Percentiles rank a stretch among this genome's conserved stretches.
Conservation (phyloP, 1,139 yeast species). For the Blastobotrys niveus region DNA sequence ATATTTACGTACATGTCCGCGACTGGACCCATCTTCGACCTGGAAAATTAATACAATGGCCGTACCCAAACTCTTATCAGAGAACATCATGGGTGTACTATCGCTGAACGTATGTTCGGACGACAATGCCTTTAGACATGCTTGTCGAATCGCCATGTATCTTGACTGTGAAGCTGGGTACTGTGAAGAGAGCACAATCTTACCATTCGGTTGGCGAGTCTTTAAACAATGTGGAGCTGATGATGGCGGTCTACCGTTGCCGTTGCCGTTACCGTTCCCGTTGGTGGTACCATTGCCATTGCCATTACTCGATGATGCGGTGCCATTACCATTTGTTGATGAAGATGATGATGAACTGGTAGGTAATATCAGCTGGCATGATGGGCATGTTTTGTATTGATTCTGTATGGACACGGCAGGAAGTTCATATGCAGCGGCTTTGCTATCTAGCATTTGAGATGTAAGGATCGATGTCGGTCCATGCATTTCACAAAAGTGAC, state of each 20-base stretch:
- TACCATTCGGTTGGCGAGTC: constrained; percentile 13
- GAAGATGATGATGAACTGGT: neutral
- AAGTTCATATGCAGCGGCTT: constrained; percentile 24
- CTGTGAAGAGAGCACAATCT: constrained; percentile 45
- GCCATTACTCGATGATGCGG: too few species aligned
- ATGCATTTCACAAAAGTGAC: constrained; percentile 82
- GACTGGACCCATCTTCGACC: constrained; percentile 60
- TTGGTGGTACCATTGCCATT: too few species aligned
- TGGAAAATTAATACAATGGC: constrained; percentile 64
- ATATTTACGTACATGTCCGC: constrained; percentile 75
- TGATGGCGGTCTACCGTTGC: constrained; percentile 3
- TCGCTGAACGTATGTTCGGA: constrained; percentile 68
- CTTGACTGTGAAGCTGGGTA: constrained; percentile 55
- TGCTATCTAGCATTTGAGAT: constrained; percentile 47
- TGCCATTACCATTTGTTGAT: neutral
- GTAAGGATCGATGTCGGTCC: constrained; percentile 77
- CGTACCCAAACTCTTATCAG: constrained; percentile 63
- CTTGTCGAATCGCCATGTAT: constrained; percentile 51
- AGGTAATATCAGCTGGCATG: constrained; percentile 27
- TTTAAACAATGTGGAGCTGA: constrained; percentile 18
- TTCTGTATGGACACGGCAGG: constrained; percentile 22
- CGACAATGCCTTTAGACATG: constrained; percentile 45
- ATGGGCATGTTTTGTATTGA: constrained; percentile 22
- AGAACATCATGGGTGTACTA: constrained; percentile 62
- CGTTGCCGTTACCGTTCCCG: too few species aligned